phyloP scores from a whole-genome alignment of 805 yeast species.

The Candida dajiaensis region DNA sequence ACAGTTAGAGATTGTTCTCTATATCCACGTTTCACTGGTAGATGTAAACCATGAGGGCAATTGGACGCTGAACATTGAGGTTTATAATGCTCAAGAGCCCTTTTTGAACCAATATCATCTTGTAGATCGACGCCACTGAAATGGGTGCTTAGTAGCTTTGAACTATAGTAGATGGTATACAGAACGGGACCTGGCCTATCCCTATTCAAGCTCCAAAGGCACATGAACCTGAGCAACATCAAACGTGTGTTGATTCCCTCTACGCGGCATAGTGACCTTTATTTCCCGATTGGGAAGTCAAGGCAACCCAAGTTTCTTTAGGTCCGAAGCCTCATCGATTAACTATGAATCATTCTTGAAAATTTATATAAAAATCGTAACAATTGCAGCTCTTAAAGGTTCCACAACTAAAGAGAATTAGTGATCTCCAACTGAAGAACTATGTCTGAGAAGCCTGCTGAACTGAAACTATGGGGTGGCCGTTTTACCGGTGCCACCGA shows the following conservation, averaged over 20 bases:
- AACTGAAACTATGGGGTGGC: constrained; percentile 93
- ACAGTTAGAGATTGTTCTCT: constrained; percentile 98
- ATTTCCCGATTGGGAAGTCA: background rate
- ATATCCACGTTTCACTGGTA: constrained; percentile 96
- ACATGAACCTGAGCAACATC: too few species aligned
- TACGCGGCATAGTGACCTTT: too few species aligned
- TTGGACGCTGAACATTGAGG: background rate
- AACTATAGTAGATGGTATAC: too few species aligned
- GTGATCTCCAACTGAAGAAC: background rate
- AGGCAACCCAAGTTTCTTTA: background rate
- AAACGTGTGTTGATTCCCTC: too few species aligned
- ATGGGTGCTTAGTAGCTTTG: too few species aligned
- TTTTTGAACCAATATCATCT: too few species aligned
- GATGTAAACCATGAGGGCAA: constrained; percentile 79
- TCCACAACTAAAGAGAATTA: background rate
- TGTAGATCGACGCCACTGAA: too few species aligned
- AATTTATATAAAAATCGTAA: too few species aligned
- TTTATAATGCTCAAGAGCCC: background rate
- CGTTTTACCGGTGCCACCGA: constrained; percentile 96
- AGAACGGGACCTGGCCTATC: too few species aligned
- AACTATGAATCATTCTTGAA: background rate
- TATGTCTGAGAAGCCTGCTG: constrained; percentile 32
- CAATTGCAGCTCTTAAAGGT: background rate
- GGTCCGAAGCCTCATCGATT: background rate
- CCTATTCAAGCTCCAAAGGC: too few species aligned